Evolutionary conservation across 495 filamentous ascomycete species (phyloP).

Genomic region (Staphylotrichum tortipilum): DNA sequence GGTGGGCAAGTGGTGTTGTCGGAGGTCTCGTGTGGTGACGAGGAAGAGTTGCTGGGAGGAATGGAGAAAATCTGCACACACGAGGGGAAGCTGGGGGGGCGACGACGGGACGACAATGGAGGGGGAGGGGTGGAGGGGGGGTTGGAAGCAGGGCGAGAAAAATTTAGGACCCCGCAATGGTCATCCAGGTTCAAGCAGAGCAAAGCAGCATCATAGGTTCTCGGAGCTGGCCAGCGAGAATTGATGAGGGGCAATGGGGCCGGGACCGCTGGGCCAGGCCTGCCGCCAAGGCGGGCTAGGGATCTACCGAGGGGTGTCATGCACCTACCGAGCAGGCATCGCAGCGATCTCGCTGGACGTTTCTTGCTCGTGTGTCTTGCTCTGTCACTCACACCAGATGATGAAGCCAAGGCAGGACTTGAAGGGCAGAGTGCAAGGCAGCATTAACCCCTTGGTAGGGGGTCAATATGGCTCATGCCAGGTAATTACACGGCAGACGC

Average conservation of each 20-base stretch:
- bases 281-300: conserved; percentile 9
- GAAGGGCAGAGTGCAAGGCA: too few species aligned
- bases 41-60: not conserved
- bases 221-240: conserved; percentile 3
- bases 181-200: not conserved
- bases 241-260: conserved; percentile 1
- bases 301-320: not conserved
- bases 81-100: not conserved
- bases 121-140: conserved; percentile 12
- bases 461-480: too few species aligned
- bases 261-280: not conserved
- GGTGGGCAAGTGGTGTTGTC: not conserved
- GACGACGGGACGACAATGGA: not conserved
- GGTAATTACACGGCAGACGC: too few species aligned
- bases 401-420: too few species aligned
- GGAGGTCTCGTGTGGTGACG: not conserved
- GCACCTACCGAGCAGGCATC: not conserved
- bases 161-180: conserved; percentile 19
- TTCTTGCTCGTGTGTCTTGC: too few species aligned
- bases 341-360: conserved; percentile 13
- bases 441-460: too few species aligned
- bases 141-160: conserved; percentile 10
- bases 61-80: not conserved
- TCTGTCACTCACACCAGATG: too few species aligned
- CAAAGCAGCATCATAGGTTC: too few species aligned